Base-by-base conservation (phyloP, 2,329 filamentous ascomycete genomes). In the Neopestalotiopsis sp. region DNA sequence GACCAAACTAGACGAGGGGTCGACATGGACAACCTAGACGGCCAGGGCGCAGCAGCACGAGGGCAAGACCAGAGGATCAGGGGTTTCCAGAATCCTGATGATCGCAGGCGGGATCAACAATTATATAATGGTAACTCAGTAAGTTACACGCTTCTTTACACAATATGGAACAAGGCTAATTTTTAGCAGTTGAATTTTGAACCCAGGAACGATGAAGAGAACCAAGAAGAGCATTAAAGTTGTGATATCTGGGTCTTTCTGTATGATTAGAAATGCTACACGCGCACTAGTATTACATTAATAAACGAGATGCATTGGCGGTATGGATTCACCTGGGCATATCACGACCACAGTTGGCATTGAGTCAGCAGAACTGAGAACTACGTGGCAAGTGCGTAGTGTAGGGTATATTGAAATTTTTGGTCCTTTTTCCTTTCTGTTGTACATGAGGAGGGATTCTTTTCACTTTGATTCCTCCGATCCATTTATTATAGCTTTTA, bases 61-160 rank as follows among this genome's bases (percentile, higher is more conserved):
- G 61, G 40, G 20, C 61, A 64, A 24, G 61, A 53, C 61, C 77
- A 65, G 74, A 78, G 77, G 67, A 76, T 81, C 69, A 81, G 85
- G 64, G 89, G 87, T 0, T 79, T 91, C 67, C 80, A 82, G 71
- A 88, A 90, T 69, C 82, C 86, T 53, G 82, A 86, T 24, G 83
- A 88, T 70, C 83, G 85, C 53, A 84, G 84, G 66, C 81, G 87
- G 67, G 86, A 91, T 71, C 87, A 90, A 59, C 91, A 97, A 76
- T 88, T 97, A 61, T 97, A 98, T 77, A 98, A 98, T 76, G 95
- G 95, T 1, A 98, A 97, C 76, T 93, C 93, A 78, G 93, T 95
- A 84, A 80, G 89, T 82, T n/a, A 10, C 59, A 10, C 20, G 4
- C 20, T 59, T 6, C 14, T 61, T 61, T 9, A 24, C 9, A 2